Conservation (phyloP, 352 stramenopile species). For the Blastocystis sp. region DNA sequence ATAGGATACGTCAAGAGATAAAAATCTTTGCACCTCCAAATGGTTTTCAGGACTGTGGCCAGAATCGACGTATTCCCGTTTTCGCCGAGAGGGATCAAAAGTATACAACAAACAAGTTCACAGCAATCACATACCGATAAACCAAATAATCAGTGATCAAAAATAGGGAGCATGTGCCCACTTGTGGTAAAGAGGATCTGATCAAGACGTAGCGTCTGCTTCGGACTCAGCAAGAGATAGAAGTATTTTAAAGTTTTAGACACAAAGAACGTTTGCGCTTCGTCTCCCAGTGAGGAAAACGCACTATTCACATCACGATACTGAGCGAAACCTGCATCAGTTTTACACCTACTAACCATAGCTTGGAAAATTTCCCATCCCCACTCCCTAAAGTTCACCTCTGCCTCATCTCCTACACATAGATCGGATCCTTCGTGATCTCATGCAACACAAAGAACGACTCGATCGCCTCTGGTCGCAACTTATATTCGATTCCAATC, state of each 20-base stretch:
- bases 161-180: constrained; percentile 72
- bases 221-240: constrained; percentile 77
- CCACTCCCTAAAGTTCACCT: constrained; percentile 66
- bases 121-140: background rate
- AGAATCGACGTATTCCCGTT: background rate
- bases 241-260: constrained; percentile 86
- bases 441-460: constrained; percentile 78
- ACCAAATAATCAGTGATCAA: constrained; percentile 64
- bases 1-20: too few relatives aligned
- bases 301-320: constrained; percentile 69
- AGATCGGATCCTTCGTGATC: constrained; percentile 74
- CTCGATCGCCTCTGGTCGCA: constrained; percentile 79
- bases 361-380: constrained; percentile 75
- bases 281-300: constrained; percentile 64
- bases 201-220: constrained; percentile 72
- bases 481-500: constrained; percentile 66
- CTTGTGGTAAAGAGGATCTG: constrained; percentile 79
- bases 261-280: constrained; percentile 81
- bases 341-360: constrained; percentile 67
- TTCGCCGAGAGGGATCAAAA: background rate
- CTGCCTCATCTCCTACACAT: constrained; percentile 66
- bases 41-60: background rate
- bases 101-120: background rate
- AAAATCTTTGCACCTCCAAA: background rate
- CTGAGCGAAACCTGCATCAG: constrained; percentile 71